Evolutionary conservation across 2,329 filamentous ascomycete species (phyloP), one percentile per base, ranked within the genome.

Genomic region (Proliferodiscus dingleyae): DNA sequence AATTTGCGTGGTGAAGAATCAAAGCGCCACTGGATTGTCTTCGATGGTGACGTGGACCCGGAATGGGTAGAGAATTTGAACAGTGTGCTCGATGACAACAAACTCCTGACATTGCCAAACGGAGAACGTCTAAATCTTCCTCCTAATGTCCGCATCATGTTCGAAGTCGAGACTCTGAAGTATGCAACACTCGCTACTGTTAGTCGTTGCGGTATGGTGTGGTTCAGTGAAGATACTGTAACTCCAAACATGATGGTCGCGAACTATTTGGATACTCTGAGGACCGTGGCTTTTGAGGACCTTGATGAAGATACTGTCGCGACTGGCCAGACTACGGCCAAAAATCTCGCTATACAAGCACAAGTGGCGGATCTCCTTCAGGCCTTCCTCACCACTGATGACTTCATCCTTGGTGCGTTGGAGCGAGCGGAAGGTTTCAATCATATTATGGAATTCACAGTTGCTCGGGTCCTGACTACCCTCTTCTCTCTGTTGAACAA

Each of bases 51-150:
- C 65, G 93, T 99, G 51, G 93, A 99, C 66, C 93, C 93, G 1
- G 94, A 97, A 67, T 99, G 93, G 93, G 93, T 99, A 55, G 93
- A 99, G 66, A 99, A 99, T 66, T 73, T 99, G 75, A 99, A 99
- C 81, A 95, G 88, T 76, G 94, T 99, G 46, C 80, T 99, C 33
- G 93, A 99, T 62, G 93, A 99, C 71, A 99, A 99, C 73, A 98
- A 97, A 67, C 75, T 99, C 33, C 79, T 99, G 24, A 99, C 93
- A 0, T 71, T 99, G 54, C 94, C 93, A 22, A 99, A 99, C 58
- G 93, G 93, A 69, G 93, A 99, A 69, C 91, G 93, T 73, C 83
- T 99, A 45, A 96, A 93, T 63, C 70, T 99, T 34, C 94, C 93
- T 3, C 63, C 86, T 2, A 98, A 99, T 61, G 93, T 99, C 21